phyloP scores from a whole-genome alignment of 2,329 filamentous ascomycete species.

The Neonectria hederae region DNA sequence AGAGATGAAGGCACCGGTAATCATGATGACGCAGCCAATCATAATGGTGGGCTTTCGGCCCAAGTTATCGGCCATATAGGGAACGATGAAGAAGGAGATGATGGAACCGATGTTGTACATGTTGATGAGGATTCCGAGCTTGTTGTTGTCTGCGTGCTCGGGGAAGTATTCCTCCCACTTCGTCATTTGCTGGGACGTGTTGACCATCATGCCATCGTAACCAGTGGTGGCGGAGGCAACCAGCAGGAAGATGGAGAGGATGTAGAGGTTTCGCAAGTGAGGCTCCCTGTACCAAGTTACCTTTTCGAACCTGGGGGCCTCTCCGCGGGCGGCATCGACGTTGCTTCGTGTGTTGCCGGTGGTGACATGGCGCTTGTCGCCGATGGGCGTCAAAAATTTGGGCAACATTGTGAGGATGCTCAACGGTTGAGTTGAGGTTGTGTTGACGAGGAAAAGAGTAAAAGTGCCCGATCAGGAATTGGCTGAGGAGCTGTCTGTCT shows the following conservation, averaged over 20 bases:
- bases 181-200: conserved; percentile 67
- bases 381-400: conserved; percentile 37
- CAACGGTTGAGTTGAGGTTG: not conserved
- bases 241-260: conserved; percentile 62
- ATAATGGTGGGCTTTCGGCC: conserved; percentile 57
- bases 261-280: conserved; percentile 65
- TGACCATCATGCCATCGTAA: conserved; percentile 69
- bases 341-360: conserved; percentile 37
- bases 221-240: conserved; percentile 69
- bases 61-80: conserved; percentile 55
- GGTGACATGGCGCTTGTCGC: conserved; percentile 32
- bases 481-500: conserved; percentile 23
- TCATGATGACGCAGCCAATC: conserved; percentile 57
- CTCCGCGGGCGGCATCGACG: conserved; percentile 52
- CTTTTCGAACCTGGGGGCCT: conserved; percentile 61
- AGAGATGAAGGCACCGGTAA: conserved; percentile 53
- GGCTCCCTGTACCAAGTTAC: conserved; percentile 67
- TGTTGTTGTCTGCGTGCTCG: conserved; percentile 49
- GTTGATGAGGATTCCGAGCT: conserved; percentile 60
- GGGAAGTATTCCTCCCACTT: conserved; percentile 63
- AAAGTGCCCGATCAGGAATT: conserved; percentile 1
- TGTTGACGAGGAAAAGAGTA: conserved; percentile 12
- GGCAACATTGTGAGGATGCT: conserved; percentile 36
- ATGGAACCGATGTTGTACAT: conserved; percentile 64
- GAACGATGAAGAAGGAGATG: conserved; percentile 56